A percentile compares a stretch with the other conserved stretches of the same genome.
These are phyloP conservation scores for Paspalum vaginatum DNA, from an alignment of 176 grass and related monocot species.

Conservation along the genomic window DNA sequence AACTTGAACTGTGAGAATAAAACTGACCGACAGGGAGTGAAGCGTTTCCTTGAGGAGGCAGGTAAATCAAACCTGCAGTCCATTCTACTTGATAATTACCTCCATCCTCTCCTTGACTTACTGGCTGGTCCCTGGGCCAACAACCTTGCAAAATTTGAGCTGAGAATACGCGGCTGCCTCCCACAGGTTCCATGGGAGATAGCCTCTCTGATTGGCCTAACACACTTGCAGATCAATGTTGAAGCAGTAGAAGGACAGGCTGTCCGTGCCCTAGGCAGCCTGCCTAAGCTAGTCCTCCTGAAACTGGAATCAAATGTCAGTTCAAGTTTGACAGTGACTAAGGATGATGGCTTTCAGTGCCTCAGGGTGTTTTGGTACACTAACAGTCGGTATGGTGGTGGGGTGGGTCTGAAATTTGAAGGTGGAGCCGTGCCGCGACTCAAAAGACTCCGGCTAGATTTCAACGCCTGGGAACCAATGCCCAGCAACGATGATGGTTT, in stretches of 20 bases:
- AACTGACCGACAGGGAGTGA: not conserved
- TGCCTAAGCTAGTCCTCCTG: conserved; percentile 26
- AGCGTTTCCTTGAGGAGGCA: not conserved
- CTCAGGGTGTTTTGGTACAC: conserved; percentile 19
- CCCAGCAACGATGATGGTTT: not conserved
- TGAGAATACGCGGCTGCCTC: conserved; percentile 3
- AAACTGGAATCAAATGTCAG: not conserved
- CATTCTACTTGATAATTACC: conserved; percentile 26
- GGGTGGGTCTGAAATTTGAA: not conserved
- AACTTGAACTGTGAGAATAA: not conserved
- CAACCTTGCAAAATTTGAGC: conserved; percentile 18
- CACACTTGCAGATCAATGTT: conserved; percentile 37
- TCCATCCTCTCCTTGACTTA: not conserved
- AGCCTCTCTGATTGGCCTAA: not conserved
- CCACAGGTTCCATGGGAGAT: conserved; percentile 3
- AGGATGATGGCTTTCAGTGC: conserved; percentile 12
- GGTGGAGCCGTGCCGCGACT: conserved; percentile 15
- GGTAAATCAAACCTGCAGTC: conserved; percentile 30
- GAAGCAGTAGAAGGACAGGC: not conserved
- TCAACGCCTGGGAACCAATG: not conserved
- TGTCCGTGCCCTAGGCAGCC: not conserved
- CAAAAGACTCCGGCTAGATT: not conserved
- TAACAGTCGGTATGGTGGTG: not conserved
- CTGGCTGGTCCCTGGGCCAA: not conserved
- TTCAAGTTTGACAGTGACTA: not conserved